These are phyloP conservation scores for Phytophthora chlamydospora DNA, from an alignment of 352 stramenopile species.

Conservation along the genomic window DNA sequence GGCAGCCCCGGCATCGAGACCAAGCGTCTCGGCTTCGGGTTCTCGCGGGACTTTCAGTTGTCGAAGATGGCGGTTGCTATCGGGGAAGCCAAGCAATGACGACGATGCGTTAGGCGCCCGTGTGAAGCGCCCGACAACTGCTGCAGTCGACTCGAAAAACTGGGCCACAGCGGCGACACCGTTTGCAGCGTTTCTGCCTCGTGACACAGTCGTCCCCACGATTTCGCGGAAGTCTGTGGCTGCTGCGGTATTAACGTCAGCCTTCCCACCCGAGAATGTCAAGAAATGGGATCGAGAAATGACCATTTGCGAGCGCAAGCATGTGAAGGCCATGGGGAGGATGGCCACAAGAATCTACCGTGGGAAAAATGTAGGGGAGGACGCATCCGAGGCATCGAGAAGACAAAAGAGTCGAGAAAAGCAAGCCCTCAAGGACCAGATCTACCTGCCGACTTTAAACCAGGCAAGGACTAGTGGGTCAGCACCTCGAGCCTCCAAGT, in stretches of 20 bases:
- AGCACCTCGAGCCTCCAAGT: constrained; percentile 5
- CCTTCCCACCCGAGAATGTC: constrained; percentile 12
- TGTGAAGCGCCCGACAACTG: constrained; percentile 23
- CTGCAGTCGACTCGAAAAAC: constrained; percentile 22
- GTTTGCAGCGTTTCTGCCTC: constrained; percentile 29
- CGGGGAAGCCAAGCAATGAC: constrained; percentile 28
- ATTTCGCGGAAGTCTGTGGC: constrained; percentile 33
- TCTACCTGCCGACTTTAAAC: constrained; percentile 31
- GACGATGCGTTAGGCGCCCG: background rate
- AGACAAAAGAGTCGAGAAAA: constrained; percentile 20
- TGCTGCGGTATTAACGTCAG: constrained; percentile 28
- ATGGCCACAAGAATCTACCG: constrained; percentile 26
- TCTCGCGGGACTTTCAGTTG: constrained; percentile 47
- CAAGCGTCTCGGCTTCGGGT: constrained; percentile 23
- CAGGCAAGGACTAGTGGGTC: constrained; percentile 12
- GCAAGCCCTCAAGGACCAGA: constrained; percentile 30
- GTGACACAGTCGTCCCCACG: constrained; percentile 25
- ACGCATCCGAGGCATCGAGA: constrained; percentile 1
- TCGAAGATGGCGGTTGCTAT: constrained; percentile 47
- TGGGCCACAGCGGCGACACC: constrained; percentile 32
- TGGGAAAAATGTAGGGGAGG: constrained; percentile 7
- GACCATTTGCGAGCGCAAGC: constrained; percentile 33
- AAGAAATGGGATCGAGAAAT: constrained; percentile 41
- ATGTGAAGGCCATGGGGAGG: constrained; percentile 33
- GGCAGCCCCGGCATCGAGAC: constrained; percentile 4